Base-by-base conservation (phyloP, 352 stramenopile species). In the Blastocystis sp. region DNA sequence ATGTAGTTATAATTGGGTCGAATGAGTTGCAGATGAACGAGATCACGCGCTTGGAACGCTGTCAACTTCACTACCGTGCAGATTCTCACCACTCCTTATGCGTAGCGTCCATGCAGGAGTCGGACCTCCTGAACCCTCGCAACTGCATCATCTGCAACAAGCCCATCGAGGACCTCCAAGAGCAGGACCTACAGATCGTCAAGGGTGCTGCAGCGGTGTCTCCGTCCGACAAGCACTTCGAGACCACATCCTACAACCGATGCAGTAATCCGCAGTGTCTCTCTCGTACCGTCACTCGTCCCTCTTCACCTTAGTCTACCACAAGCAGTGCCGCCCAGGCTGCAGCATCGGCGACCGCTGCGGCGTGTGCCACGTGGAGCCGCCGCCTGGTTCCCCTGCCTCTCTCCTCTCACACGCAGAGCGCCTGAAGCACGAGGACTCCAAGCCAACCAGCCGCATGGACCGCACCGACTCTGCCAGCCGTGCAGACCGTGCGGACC, bases 131-230 rank as follows among this genome's bases (percentile, higher is more conserved):
- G 34, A 28, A 64, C 45, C 10, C 60, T 19, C 45, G 56, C 19
- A 59, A 67, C 34, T 84, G 74, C 45, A 67, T 84, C 45, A 45
- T 84, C 34, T 84, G 74, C 34, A 66, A 84, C 61, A 45, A 84
- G 60, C 74, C 74, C 41, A 84, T 84, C 40, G 74, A 84, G 1
- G 74, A 84, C 41, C 14, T 84, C 14, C 52, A 84, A 23, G 52
- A n/a, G 17, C 14, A 45, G 5, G 74, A 84, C 17, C 2, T 84
- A 0, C 61, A 41, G 14, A 84, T 84, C 41, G 45, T 67, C 14
- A 28, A 59, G n/a, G 74, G 74, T 69, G 60, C 48, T 21, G 53
- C 59, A 2, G 53, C 4, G 9, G 34, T 59, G 11, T 34, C 41
- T 11, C 28, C 53, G 2, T 43, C 34, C 61, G 61, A 43, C 45